Evolutionary conservation across 805 yeast species (phyloP).

Genomic region (Brettanomyces nanus): DNA sequence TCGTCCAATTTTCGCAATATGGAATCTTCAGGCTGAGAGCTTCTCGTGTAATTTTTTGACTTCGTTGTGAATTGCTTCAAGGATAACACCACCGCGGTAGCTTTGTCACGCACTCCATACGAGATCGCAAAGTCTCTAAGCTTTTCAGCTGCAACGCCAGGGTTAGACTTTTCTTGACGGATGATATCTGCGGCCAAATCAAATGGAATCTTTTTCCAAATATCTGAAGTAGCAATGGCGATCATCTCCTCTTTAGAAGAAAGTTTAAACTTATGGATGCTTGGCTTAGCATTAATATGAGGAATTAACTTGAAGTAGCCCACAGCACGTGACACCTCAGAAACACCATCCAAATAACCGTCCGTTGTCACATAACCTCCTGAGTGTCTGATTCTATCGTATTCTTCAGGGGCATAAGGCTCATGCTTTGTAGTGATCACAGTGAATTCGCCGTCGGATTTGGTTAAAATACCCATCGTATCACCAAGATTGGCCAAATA

Average conservation of each 20-base stretch:
- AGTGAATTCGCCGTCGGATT: slow-evolving; percentile 73
- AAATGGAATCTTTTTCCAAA: slow-evolving; percentile 79
- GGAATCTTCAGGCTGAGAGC: slow-evolving; percentile 60
- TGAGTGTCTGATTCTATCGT: slow-evolving; percentile 79
- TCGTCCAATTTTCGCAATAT: slow-evolving; percentile 74
- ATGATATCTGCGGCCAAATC: slow-evolving; percentile 89
- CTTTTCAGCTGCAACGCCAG: slow-evolving; percentile 87
- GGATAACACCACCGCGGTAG: slow-evolving; percentile 74
- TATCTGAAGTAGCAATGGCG: slow-evolving; percentile 70
- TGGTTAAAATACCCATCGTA: slow-evolving; percentile 70
- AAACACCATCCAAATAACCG: slow-evolving; percentile 76
- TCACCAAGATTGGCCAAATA: slow-evolving; percentile 91
- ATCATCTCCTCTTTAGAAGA: slow-evolving; percentile 74
- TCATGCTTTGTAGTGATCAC: slow-evolving; percentile 71
- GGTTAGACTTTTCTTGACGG: slow-evolving; percentile 71
- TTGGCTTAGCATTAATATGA: slow-evolving; percentile 84
- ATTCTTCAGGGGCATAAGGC: slow-evolving; percentile 70
- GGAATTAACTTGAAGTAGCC: slow-evolving; percentile 85
- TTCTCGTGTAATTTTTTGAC: slow-evolving; percentile 30
- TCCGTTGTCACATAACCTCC: slow-evolving; percentile 87
- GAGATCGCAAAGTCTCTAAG: slow-evolving; percentile 90
- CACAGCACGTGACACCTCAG: slow-evolving; percentile 81
- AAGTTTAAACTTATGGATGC: slow-evolving; percentile 51
- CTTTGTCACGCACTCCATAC: slow-evolving; percentile 76
- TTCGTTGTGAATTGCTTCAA: slow-evolving; percentile 42